Evolutionary conservation across 2,329 filamentous ascomycete species (phyloP).

Genomic region (Xylariomycetidae sp.): DNA sequence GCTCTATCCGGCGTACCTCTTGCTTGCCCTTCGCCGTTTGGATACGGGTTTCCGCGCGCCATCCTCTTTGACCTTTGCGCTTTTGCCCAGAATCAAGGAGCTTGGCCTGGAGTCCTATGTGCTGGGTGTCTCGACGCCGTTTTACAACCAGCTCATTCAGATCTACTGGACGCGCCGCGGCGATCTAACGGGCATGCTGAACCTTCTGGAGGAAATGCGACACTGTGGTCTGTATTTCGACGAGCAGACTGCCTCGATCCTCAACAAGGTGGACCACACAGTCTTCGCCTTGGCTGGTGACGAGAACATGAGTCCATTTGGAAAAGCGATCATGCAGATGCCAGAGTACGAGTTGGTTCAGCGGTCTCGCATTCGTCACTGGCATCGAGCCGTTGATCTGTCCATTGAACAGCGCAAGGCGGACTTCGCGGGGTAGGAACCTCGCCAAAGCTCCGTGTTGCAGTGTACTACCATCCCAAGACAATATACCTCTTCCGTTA

Average conservation of each 20-base stretch:
- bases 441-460: no score
- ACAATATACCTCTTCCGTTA: no score
- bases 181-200: slow-evolving; percentile 48
- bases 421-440: slow-evolving; percentile 18
- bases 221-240: slow-evolving; percentile 55
- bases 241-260: slow-evolving; percentile 34
- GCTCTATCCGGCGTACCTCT: slow-evolving; percentile 57
- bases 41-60: slow-evolving; percentile 49
- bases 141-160: slow-evolving; percentile 62
- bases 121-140: slow-evolving; percentile 61
- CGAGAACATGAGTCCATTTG: slow-evolving; percentile 21
- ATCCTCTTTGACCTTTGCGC: slow-evolving; percentile 52
- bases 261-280: slow-evolving; percentile 27
- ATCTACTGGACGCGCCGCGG: slow-evolving; percentile 57
- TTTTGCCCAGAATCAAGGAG: slow-evolving; percentile 62
- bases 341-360: slow-evolving; percentile 31
- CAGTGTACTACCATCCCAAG: no score
- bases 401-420: slow-evolving; percentile 18
- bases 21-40: slow-evolving; percentile 50
- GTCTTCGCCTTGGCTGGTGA: slow-evolving; percentile 10
- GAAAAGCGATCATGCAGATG: slow-evolving; percentile 27
- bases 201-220: slow-evolving; percentile 60
- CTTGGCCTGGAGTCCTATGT: slow-evolving; percentile 66
- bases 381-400: slow-evolving; percentile 22
- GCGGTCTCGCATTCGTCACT: slow-evolving; percentile 23